Base-by-base conservation (phyloP, 148 eudicot genomes). In the Heliamphora exappendiculata region DNA sequence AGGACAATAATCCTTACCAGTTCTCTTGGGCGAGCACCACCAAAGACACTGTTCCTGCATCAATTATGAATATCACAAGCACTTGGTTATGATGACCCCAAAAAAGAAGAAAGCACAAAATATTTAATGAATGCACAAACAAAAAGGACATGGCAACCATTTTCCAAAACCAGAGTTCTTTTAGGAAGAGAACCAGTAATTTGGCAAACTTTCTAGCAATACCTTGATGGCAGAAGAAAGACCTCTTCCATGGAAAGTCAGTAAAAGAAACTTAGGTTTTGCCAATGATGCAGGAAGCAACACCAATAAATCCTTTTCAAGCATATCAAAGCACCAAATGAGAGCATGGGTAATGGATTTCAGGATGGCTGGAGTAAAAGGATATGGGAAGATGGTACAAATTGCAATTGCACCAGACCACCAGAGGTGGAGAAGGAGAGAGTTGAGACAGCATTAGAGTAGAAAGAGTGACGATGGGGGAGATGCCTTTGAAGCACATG, bases 1-100 rank as follows among this genome's bases (percentile, higher is more conserved):
- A 70, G 50, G 50, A 64, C 10, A 57, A 41, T 9, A 60, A 57
- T 24, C 82, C 87, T 85, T 75, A 89, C 98, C 90, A 88, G 2
- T 87, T 93, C 98, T 28, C 98, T 82, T 3, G 96, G 98, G 6
- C 93, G 92, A 76, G 93, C 98, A 72, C 91, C 93, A 54, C 93
- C 93, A 82, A 93, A 89, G 66, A 91, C 76, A 42, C 82, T 70
- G 78, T 77, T 78, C 89, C 96, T 91, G 91, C 71, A 81, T 11
- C 58, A 67, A 54, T 44, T 7, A 71, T 39, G 66, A 42, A 72
- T 37, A 69, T 34, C 51, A 74, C 17, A 42, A 54, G 57, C 11
- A 37, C 31, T 60, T 49, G 39, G 57, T 70, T 49, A 70, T 1
- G 28, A 42, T 12, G 14, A 24, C 29, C 3, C 74, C 19, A 4